A percentile compares a stretch with the other conserved stretches of the same genome.
Evolutionary conservation across 2,329 filamentous ascomycete species (phyloP).

Genomic region (Pseudogymnoascus sp.): DNA sequence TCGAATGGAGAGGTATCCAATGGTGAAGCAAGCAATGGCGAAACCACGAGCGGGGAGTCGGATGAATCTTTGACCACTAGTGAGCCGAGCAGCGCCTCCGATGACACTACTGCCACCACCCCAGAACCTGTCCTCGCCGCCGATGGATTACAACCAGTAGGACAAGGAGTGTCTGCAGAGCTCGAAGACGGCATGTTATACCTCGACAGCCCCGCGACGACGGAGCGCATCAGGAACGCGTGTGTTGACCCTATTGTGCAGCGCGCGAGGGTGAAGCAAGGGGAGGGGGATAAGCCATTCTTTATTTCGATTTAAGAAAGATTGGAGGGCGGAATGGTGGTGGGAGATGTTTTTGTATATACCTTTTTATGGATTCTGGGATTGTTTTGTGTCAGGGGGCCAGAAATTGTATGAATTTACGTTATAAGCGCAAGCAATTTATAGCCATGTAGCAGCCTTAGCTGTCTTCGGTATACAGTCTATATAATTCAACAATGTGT

Average conservation of each 20-base stretch:
- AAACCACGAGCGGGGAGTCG: background rate
- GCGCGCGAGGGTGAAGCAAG: slow-evolving; percentile 58
- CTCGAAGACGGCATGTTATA: slow-evolving; percentile 41
- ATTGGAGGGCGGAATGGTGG: background rate
- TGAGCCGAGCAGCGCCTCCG: slow-evolving; percentile 1
- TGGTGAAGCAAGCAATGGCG: background rate
- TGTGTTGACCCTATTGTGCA: slow-evolving; percentile 78
- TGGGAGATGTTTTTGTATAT: background rate
- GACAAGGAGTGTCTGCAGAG: background rate
- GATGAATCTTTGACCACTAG: background rate
- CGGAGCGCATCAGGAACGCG: slow-evolving; percentile 69
- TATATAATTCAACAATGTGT: slow-evolving; percentile 1
- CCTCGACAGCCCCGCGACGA: slow-evolving; percentile 71
- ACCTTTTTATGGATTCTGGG: background rate
- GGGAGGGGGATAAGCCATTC: slow-evolving; percentile 77
- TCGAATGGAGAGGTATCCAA: background rate
- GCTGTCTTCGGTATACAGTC: background rate
- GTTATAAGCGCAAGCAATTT: no score
- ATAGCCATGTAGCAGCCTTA: background rate
- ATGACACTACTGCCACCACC: slow-evolving; percentile 1
- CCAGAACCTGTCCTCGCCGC: background rate
- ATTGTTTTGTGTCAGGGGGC: background rate
- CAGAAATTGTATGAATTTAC: background rate
- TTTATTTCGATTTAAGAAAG: slow-evolving; percentile 42
- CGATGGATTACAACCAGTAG: background rate